These are phyloP conservation scores for Trematosphaeria pertusa DNA, from an alignment of 2,329 filamentous ascomycete genomes.

Conservation along the genomic window DNA sequence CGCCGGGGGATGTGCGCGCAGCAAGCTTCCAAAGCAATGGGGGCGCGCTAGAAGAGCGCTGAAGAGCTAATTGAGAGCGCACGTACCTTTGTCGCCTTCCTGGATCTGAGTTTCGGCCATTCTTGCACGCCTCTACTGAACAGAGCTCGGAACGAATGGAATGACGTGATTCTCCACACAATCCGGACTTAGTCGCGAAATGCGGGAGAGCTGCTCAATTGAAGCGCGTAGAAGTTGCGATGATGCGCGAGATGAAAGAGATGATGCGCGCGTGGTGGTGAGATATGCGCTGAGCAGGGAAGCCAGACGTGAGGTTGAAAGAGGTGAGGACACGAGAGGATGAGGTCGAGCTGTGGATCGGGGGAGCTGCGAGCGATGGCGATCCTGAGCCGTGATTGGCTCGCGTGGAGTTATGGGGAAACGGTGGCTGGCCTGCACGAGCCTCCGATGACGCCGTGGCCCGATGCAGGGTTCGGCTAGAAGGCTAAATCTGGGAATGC, in stretches of 20 bases:
- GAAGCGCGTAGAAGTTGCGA: slow-evolving; percentile 25
- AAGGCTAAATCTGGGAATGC: no score
- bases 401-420: slow-evolving; percentile 31
- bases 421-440: slow-evolving; percentile 32
- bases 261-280: slow-evolving; percentile 31
- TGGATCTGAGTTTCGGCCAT: slow-evolving; percentile 47
- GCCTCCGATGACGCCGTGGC: no score
- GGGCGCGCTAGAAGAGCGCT: neutral
- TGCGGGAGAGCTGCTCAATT: slow-evolving; percentile 28
- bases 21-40: neutral
- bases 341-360: slow-evolving; percentile 37
- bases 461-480: no score
- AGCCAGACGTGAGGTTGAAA: slow-evolving; percentile 28
- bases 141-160: slow-evolving; percentile 22
- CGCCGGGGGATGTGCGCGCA: slow-evolving; percentile 8
- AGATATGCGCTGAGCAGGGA: slow-evolving; percentile 21
- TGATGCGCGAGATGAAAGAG: slow-evolving; percentile 20
- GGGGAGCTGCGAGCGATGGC: slow-evolving; percentile 39
- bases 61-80: neutral
- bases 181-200: slow-evolving; percentile 30
- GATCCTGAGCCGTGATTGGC: slow-evolving; percentile 36
- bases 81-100: slow-evolving; percentile 46
- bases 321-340: slow-evolving; percentile 23
- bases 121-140: slow-evolving; percentile 20
- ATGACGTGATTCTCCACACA: slow-evolving; percentile 42